These are phyloP conservation scores for Schizochytrium sp. DNA, from an alignment of 108 stramenopile species.

Conservation along the genomic window DNA sequence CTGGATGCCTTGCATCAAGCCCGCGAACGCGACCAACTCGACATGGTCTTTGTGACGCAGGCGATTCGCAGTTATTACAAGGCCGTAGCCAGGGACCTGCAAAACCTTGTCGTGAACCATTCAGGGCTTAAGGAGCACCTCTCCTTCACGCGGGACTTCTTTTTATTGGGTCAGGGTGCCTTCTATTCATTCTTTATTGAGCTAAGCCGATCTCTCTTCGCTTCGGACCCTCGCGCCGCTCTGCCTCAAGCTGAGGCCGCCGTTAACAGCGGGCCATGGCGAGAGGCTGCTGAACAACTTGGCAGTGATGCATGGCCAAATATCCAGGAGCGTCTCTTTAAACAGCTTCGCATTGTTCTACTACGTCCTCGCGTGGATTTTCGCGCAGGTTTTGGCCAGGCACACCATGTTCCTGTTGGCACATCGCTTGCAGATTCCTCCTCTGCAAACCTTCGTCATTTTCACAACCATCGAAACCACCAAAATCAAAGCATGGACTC, in stretches of 20 bases:
- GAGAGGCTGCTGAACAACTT: constrained; percentile 21
- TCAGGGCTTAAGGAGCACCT: constrained; percentile 12
- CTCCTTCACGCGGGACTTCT: constrained; percentile 53
- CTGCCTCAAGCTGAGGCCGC: constrained; percentile 44
- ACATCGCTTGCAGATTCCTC: background rate
- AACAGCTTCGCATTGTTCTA: constrained; percentile 20
- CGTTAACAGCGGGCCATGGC: constrained; percentile 23
- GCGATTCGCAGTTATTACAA: constrained; percentile 42
- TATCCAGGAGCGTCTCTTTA: background rate
- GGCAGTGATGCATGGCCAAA: constrained; percentile 45
- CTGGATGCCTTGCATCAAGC: background rate
- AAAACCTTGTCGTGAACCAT: constrained; percentile 15
- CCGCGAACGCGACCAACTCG: background rate
- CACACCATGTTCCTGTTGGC: background rate
- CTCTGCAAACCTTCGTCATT: no score
- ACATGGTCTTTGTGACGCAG: constrained; percentile 28
- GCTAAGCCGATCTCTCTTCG: constrained; percentile 9
- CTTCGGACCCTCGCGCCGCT: constrained; percentile 2
- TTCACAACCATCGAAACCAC: no score
- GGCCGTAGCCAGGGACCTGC: constrained; percentile 19
- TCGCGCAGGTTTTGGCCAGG: constrained; percentile 22
- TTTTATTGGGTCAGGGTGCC: constrained; percentile 42
- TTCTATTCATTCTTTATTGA: constrained; percentile 37
- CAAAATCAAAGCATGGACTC: background rate
- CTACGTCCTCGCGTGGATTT: background rate